phyloP scores from a whole-genome alignment of 495 filamentous ascomycete species.

The Penicillium robsamsonii region DNA sequence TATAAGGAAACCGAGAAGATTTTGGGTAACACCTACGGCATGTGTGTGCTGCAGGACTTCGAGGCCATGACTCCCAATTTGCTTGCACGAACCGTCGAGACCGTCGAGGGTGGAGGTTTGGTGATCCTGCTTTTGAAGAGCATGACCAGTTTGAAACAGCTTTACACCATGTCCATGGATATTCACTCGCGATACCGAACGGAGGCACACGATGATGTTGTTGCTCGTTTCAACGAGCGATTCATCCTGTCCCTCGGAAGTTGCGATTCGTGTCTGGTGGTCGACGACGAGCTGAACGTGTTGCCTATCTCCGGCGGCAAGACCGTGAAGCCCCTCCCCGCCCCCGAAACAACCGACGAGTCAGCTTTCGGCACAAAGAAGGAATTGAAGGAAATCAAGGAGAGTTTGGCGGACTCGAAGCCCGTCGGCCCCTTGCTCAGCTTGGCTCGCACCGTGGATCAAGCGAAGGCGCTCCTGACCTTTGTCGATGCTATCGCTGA shows the following conservation, averaged over 20 bases:
- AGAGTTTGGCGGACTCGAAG: constrained; percentile 77
- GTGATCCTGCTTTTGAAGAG: constrained; percentile 89
- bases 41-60: constrained; percentile 98
- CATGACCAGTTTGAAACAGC: constrained; percentile 95
- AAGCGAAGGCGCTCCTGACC: constrained; percentile 90
- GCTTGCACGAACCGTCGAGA: constrained; percentile 92
- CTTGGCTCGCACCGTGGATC: constrained; percentile 86
- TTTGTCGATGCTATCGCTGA: constrained; percentile 97
- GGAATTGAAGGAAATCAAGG: constrained; percentile 85
- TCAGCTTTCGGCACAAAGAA: constrained; percentile 61
- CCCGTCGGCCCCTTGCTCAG: constrained; percentile 80
- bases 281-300: constrained; percentile 98
- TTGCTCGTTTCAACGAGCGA: constrained; percentile 95
- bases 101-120: constrained; percentile 93
- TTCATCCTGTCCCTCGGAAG: constrained; percentile 94
- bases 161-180: constrained; percentile 98
- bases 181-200: constrained; percentile 95
- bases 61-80: constrained; percentile 97
- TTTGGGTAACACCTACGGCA: constrained; percentile 95
- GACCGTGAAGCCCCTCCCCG: constrained; percentile 79
- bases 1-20: constrained; percentile 99
- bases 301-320: constrained; percentile 96
- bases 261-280: constrained; percentile 91
- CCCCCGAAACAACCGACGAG: constrained; percentile 63
- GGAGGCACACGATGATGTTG: constrained; percentile 93